Conservation (phyloP, 139 green algal genomes). For the Chlorella sp. region DNA sequence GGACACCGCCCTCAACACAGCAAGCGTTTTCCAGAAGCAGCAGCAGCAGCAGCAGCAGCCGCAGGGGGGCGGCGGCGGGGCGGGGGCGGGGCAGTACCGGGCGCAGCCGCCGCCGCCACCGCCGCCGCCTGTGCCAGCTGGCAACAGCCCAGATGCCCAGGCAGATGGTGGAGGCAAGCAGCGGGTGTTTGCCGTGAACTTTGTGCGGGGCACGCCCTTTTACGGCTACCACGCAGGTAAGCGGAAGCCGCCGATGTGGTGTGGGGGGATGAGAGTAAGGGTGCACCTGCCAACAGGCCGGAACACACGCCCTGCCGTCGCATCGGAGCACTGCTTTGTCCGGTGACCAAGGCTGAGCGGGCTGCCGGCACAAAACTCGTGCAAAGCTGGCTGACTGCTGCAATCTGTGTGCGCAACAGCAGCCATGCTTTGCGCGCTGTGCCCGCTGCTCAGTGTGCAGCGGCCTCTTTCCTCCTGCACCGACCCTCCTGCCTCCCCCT, state of each 20-base stretch:
- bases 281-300: not conserved
- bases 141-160: not conserved
- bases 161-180: constrained; percentile 39
- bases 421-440: not conserved
- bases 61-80: not conserved
- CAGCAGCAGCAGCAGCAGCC: constrained; percentile 31
- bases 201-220: constrained; percentile 84
- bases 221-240: constrained; percentile 88
- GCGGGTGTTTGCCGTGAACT: constrained; percentile 69
- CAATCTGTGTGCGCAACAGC: not conserved
- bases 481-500: not conserved
- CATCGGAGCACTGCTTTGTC: not conserved
- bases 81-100: not conserved
- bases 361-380: too few species aligned
- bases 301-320: not conserved
- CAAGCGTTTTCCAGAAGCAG: constrained; percentile 14
- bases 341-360: too few species aligned
- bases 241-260: not conserved
- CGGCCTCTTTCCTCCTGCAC: too few species aligned
- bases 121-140: not conserved
- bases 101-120: not conserved
- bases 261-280: not conserved
- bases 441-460: too few species aligned
- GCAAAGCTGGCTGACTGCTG: not conserved
- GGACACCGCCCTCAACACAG: not conserved